Evolutionary conservation across 805 yeast genomes (phyloP).

Genomic region (Saturnispora kantuleensis): DNA sequence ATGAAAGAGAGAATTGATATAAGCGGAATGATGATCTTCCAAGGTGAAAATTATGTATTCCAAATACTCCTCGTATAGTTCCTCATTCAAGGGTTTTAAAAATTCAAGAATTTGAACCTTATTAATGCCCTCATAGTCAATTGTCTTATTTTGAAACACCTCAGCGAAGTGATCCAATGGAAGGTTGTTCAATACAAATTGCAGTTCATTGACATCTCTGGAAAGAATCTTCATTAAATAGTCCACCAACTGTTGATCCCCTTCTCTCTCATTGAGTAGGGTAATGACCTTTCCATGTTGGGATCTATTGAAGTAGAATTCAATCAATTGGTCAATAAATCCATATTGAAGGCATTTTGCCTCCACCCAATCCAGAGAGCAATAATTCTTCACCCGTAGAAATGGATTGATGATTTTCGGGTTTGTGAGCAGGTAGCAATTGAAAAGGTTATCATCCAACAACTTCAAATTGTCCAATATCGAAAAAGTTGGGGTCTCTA

Average conservation of each 20-base stretch:
- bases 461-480: conserved; percentile 29
- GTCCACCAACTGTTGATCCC: not conserved
- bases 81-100: conserved; percentile 23
- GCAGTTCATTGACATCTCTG: too few species aligned
- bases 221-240: conserved; percentile 40
- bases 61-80: conserved; percentile 37
- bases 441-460: conserved; percentile 72
- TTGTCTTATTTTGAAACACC: too few species aligned
- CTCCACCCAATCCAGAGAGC: conserved; percentile 58
- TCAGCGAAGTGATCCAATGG: too few species aligned
- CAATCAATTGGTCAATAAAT: conserved; percentile 60
- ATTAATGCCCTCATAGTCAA: too few species aligned
- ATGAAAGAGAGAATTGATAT: conserved; percentile 36
- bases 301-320: conserved; percentile 58
- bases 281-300: conserved; percentile 59
- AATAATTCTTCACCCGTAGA: conserved; percentile 62
- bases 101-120: conserved; percentile 42
- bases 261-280: conserved; percentile 35
- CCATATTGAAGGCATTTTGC: conserved; percentile 36
- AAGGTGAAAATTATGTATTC: conserved; percentile 38
- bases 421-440: conserved; percentile 58
- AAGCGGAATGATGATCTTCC: conserved; percentile 27
- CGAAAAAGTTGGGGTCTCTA: conserved; percentile 9
- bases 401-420: conserved; percentile 76
- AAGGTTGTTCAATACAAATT: too few species aligned